Percentiles rank a stretch among this genome's conserved stretches.
Evolutionary conservation across 768 basidiomycete species (phyloP).

Genomic region (Agaricus bisporus): DNA sequence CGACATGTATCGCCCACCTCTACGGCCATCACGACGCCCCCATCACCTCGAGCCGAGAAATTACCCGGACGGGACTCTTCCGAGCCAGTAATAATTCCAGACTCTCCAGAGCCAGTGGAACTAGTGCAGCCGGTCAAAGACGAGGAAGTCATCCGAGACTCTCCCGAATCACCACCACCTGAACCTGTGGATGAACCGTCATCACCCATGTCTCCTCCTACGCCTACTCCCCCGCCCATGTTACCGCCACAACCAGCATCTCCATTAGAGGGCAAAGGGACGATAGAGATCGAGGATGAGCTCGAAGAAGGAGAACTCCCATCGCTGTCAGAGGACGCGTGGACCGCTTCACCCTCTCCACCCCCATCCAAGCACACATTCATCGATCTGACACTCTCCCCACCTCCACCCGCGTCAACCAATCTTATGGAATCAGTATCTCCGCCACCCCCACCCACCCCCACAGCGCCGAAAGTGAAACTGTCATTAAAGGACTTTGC

Average conservation of each 20-base stretch:
- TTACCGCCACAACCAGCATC: background rate
- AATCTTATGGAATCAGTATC: background rate
- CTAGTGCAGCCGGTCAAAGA: no score
- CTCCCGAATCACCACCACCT: conserved; percentile 10
- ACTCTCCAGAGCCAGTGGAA: background rate
- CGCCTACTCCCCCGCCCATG: background rate
- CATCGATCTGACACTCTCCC: background rate
- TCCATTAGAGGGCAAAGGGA: background rate
- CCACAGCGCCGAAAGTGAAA: conserved; percentile 39
- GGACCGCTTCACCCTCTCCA: background rate
- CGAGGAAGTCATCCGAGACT: conserved; percentile 8
- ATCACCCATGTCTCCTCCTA: conserved; percentile 1
- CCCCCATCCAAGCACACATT: background rate
- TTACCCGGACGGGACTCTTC: no score
- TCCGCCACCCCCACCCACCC: conserved; percentile 5
- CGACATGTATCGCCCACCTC: background rate
- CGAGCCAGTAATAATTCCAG: no score
- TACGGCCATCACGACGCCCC: background rate
- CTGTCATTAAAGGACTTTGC: conserved; percentile 57
- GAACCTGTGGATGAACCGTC: conserved; percentile 5
- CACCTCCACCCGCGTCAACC: background rate
- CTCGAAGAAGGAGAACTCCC: background rate
- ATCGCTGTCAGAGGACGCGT: no score
- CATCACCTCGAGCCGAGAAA: conserved; percentile 5
- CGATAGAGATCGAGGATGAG: background rate